Conservation (phyloP, 441 rosid species). For the Eugenia klotzschiana region DNA sequence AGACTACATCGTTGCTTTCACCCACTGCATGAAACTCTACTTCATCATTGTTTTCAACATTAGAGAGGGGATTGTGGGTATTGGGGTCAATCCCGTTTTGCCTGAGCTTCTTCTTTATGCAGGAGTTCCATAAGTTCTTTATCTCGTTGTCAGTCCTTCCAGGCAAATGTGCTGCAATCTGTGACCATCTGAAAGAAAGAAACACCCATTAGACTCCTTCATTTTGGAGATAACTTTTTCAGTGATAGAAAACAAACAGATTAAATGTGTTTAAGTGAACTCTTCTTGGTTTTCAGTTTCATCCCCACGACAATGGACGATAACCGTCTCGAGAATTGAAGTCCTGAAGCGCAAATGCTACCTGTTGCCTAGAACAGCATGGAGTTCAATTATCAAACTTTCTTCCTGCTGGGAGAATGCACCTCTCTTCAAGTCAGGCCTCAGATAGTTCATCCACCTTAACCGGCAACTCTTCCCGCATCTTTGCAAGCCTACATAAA, state of each 20-base stretch:
- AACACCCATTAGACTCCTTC: neutral
- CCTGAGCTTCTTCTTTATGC: conserved; percentile 67
- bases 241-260: neutral
- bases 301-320: neutral
- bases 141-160: conserved; percentile 80
- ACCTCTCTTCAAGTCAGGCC: conserved; percentile 87
- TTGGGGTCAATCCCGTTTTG: conserved; percentile 67
- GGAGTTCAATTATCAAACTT: conserved; percentile 62
- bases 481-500: conserved; percentile 48
- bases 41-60: conserved; percentile 21
- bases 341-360: neutral
- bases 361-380: conserved; percentile 68
- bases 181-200: conserved; percentile 50
- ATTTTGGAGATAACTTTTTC: neutral
- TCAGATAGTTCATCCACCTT: conserved; percentile 75
- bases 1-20: conserved; percentile 1
- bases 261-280: neutral
- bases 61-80: conserved; percentile 57
- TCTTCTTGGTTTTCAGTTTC: neutral
- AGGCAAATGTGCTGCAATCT: conserved; percentile 63
- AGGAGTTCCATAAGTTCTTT: conserved; percentile 72
- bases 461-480: conserved; percentile 77
- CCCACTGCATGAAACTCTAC: conserved; percentile 11
- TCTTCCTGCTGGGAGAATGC: conserved; percentile 68
- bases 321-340: neutral